Evolutionary conservation across 2,329 filamentous ascomycete genomes (phyloP), one percentile per base, ranked within the genome.

Genomic region (Botryosphaeria dothidea): DNA sequence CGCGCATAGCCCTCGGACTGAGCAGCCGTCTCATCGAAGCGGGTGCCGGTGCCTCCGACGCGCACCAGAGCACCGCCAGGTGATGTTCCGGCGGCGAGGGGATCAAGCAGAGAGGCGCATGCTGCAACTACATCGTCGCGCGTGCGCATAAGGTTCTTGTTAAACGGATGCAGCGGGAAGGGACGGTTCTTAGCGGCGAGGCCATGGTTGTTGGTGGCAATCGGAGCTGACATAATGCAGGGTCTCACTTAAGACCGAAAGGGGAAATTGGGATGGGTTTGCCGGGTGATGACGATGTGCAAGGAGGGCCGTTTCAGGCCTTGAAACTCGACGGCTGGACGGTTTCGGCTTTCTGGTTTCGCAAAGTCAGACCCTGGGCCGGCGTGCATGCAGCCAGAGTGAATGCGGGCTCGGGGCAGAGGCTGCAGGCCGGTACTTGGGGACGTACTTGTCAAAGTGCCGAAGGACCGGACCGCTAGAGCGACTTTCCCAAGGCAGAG

Each of bases 1-100:
- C 91, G 85, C 49, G 88, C 89, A 71, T 89, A 88, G 25, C 90
- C 90, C 77, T 94, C 91, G 36, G 93, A 85, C 72, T 93, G 90
- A 1, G 90, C 90, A 8, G 90, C 91, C 1, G 87, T 86, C 74
- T 92, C 88, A 73, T 93, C 91, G 74, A 93, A 93, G 27, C 90
- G 83, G 21, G 92, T 91, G 19, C 90, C 90, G 0, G 90, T 92
- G 15, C 85, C 86, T 4, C 90, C 90, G 25, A 89, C 85, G 71
- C 86, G 88, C 52, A 93, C 84, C 52, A 90, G 83, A 11, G 88
- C 86, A 71, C 86, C 85, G 48, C 81, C 73, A 0, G 88, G 86
- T 1, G 90, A 92, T 77, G 92, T 91, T 76, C 91, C 91, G 2
- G 88, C 85, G 66, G 88, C 82, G 4, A 93, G 81, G 8, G 91